Evolutionary conservation across 139 green algal species (phyloP).

Genomic region (Tetraselmis striata): DNA sequence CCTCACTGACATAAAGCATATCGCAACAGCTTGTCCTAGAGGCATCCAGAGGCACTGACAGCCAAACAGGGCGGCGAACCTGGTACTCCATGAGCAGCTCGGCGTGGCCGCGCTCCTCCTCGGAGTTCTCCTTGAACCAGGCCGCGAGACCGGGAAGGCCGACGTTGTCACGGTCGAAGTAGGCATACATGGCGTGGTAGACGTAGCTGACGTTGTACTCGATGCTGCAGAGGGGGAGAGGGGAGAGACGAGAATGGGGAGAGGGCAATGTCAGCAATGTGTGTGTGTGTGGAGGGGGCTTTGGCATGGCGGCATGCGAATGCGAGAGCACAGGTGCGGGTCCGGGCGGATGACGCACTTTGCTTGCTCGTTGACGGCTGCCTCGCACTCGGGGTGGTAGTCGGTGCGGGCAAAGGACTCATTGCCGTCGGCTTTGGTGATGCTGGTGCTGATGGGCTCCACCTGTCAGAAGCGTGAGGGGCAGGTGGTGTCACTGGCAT

Average conservation of each 20-base stretch:
- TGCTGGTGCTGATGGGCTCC: not conserved
- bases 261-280: not conserved
- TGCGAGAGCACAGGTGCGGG: not conserved
- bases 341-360: slow-evolving; percentile 59
- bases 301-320: not conserved
- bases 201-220: slow-evolving; percentile 89
- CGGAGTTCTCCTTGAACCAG: slow-evolving; percentile 54
- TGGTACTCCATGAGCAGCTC: slow-evolving; percentile 91
- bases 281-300: not conserved
- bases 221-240: no score
- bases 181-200: slow-evolving; percentile 89
- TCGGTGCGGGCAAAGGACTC: slow-evolving; percentile 69
- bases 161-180: slow-evolving; percentile 96
- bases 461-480: not conserved
- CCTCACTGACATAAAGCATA: no score
- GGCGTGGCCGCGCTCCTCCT: slow-evolving; percentile 86
- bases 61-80: slow-evolving; percentile 14
- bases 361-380: slow-evolving; percentile 95
- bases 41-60: no score
- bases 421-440: slow-evolving; percentile 20
- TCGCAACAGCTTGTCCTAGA: no score
- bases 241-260: slow-evolving; percentile 3
- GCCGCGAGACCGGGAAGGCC: slow-evolving; percentile 79
- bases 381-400: slow-evolving; percentile 70
- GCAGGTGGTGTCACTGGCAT: not conserved